Evolutionary conservation across 164 flowering plant species (phyloP).

Genomic region (Paratinospora sagittata): DNA sequence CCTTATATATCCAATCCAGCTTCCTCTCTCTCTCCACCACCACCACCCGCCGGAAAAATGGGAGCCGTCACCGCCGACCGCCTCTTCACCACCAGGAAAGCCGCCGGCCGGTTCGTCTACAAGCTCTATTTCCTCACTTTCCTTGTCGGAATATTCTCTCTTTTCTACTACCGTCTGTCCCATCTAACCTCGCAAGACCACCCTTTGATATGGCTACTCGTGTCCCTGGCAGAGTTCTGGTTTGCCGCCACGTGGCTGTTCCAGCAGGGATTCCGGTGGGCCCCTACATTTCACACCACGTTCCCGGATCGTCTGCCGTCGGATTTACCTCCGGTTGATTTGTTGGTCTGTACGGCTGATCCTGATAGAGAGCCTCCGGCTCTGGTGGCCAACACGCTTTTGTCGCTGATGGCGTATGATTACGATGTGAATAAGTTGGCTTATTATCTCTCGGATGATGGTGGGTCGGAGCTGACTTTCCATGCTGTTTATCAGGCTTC

Average conservation of each 20-base stretch:
- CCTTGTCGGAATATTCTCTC: slow-evolving; percentile 17
- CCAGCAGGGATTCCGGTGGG: slow-evolving; percentile 31
- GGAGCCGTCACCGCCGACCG: neutral
- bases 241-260: slow-evolving; percentile 23
- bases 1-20: neutral
- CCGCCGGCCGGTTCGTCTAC: too few species aligned
- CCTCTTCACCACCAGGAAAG: slow-evolving; percentile 25
- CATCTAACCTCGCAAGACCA: slow-evolving; percentile 15
- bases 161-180: slow-evolving; percentile 23
- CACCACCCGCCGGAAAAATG: neutral
- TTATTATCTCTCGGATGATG: too few species aligned
- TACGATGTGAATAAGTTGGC: too few species aligned
- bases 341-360: too few species aligned
- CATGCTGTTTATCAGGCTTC: slow-evolving; percentile 25
- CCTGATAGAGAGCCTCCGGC: too few species aligned
- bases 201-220: too few species aligned
- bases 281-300: slow-evolving; percentile 23
- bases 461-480: slow-evolving; percentile 27
- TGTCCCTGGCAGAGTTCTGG: slow-evolving; percentile 27
- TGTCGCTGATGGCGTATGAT: too few species aligned
- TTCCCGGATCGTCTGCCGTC: too few species aligned
- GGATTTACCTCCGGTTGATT: too few species aligned
- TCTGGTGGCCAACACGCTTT: too few species aligned
- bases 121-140: slow-evolving; percentile 23
- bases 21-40: neutral